phyloP scores from a whole-genome alignment of 2,329 filamentous ascomycete genomes.

The Trichoderma polysporum region DNA sequence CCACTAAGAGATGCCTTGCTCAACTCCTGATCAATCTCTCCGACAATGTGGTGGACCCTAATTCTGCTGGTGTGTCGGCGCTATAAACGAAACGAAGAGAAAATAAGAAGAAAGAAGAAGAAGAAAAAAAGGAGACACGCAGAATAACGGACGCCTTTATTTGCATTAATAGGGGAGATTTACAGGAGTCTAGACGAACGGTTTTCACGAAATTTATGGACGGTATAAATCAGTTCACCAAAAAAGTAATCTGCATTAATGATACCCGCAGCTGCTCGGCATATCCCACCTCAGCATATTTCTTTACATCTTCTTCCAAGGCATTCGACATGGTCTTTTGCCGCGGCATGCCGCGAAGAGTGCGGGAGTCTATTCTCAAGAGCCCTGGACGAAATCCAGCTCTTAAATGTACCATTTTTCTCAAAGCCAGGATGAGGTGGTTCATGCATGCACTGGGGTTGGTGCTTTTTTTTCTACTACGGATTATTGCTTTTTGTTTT shows the following conservation, averaged over 20 bases:
- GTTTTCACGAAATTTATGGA: slow-evolving; percentile 31
- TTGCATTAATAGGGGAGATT: slow-evolving; percentile 25
- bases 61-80: slow-evolving; percentile 35
- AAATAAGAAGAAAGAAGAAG: not conserved
- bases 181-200: slow-evolving; percentile 27
- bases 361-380: slow-evolving; percentile 4
- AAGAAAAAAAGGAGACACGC: not conserved
- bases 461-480: not conserved
- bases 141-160: not conserved
- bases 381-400: not conserved
- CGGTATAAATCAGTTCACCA: slow-evolving; percentile 31
- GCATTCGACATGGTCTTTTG: not conserved
- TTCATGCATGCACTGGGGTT: slow-evolving; percentile 14
- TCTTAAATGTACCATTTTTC: slow-evolving; percentile 4
- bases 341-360: not conserved
- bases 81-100: slow-evolving; percentile 30
- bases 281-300: slow-evolving; percentile 13
- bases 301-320: slow-evolving; percentile 18
- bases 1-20: slow-evolving; percentile 95
- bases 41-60: slow-evolving; percentile 69
- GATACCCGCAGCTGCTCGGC: slow-evolving; percentile 32
- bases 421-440: slow-evolving; percentile 3
- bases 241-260: slow-evolving; percentile 36
- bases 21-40: slow-evolving; percentile 95
- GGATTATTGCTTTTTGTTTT: not conserved